Percentiles rank a stretch among this genome's conserved stretches.
These are phyloP conservation scores for Phytopythium montanum DNA, from an alignment of 352 stramenopile species.

Conservation along the genomic window DNA sequence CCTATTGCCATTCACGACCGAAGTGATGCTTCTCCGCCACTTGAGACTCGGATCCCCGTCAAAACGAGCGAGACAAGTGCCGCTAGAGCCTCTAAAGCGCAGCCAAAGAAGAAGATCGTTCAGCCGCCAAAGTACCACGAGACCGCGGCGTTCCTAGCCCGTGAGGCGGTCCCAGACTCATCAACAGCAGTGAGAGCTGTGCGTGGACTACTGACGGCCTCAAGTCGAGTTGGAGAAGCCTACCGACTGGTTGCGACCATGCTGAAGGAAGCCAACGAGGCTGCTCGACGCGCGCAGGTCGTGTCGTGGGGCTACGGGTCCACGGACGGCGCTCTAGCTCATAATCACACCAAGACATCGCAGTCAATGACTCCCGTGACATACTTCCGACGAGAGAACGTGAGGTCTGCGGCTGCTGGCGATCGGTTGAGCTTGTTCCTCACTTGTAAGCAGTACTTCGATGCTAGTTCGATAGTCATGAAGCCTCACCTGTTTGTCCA, in stretches of 20 bases:
- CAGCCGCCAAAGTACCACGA: constrained; percentile 46
- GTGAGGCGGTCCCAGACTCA: constrained; percentile 23
- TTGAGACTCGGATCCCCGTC: background rate
- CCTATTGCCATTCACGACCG: background rate
- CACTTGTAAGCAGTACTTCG: constrained; percentile 18
- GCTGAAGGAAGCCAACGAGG: constrained; percentile 17
- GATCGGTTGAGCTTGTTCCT: constrained; percentile 64
- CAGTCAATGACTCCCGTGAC: constrained; percentile 29
- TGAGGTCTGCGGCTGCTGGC: constrained; percentile 43
- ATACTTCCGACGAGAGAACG: constrained; percentile 29
- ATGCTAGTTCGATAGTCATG: background rate
- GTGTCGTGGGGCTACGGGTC: constrained; percentile 57
- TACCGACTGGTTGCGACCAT: constrained; percentile 44
- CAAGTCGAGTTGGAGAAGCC: constrained; percentile 20
- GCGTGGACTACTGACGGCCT: background rate
- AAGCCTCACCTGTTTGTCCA: background rate
- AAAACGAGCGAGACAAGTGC: background rate
- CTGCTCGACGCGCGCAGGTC: constrained; percentile 22
- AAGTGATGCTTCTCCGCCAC: background rate
- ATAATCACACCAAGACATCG: constrained; percentile 23
- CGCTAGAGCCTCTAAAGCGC: background rate
- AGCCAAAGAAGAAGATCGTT: constrained; percentile 25
- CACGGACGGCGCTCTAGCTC: constrained; percentile 40
- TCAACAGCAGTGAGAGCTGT: background rate
- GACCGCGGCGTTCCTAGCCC: constrained; percentile 27